Base-by-base conservation (phyloP, 768 basidiomycete genomes). In the Tephrocybe rancida region DNA sequence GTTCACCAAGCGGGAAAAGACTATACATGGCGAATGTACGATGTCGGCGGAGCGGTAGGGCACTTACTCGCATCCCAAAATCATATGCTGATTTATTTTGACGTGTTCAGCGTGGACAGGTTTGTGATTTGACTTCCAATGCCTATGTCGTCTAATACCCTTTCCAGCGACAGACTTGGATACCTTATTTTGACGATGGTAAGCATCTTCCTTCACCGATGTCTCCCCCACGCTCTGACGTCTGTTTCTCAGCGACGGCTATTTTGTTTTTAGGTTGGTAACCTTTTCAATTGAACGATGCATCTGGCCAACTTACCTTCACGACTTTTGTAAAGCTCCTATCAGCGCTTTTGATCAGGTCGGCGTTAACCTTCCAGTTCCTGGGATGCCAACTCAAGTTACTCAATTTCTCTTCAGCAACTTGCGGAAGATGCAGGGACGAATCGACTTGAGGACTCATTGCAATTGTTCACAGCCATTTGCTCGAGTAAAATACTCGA, bases 111-210 rank as follows among this genome's bases (percentile, higher is more conserved):
- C 77, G 83, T 39, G 80, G 83, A 34, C 83, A 86, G 76, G 85
- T 76, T 41, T 9, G 67, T 69, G 75, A 69, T 44, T 19, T 16
- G 22, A 30, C 38, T 54, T 45, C 38, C 16, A 29, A n/a, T 30
- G n/a, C 22, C 16, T 8, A 24, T 29, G 16, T 18, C 3, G 37
- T 25, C 44, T 48, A n/a, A 34, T 42, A 6, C 18, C 5, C 27
- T 35, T 29, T 50, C 47, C 59, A 90, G 86, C 77, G 90, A 62
- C 85, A 84, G 61, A 83, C 85, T 6, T 92, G 90, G 90, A 81
- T 86, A 39, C 87, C 90, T 29, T 92, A 84, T 69, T 92, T 92
- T 61, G 90, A 92, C 63, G 88, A 91, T 64, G 88, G 87, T 85
- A 66, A 59, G 79, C 70, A 50, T 58, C 24, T 5, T 11, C 30